Percentiles rank a stretch among this genome's conserved stretches.
Conservation (phyloP, 2,329 filamentous ascomycete species). For the Trichoderma citrinoviride region DNA sequence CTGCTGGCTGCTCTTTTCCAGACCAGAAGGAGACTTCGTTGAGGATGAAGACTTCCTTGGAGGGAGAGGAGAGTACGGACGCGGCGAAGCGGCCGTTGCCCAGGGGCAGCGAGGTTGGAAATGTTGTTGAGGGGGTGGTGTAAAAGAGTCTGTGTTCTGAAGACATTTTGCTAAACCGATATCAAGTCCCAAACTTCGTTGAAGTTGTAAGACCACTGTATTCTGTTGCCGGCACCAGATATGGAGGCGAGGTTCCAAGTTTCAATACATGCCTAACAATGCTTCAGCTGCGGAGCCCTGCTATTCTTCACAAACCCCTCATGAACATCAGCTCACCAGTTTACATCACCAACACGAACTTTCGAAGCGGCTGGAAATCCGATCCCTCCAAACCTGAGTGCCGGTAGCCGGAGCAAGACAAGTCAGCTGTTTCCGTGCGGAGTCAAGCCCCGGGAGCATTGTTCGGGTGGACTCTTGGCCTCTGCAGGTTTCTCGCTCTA, state of each 20-base stretch:
- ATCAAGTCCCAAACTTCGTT: background rate
- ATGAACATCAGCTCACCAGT: background rate
- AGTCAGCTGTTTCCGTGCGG: conserved; percentile 13
- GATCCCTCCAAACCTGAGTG: background rate
- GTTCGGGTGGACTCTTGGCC: conserved; percentile 1
- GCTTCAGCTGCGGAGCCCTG: background rate
- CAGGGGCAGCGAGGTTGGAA: conserved; percentile 18
- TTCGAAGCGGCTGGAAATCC: background rate
- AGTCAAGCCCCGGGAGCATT: conserved; percentile 2
- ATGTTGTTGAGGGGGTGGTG: conserved; percentile 8
- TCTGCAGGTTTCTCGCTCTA: background rate
- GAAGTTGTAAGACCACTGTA: background rate
- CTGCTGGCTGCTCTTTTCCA: background rate
- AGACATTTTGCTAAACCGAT: background rate
- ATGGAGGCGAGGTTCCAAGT: background rate
- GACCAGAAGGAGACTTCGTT: conserved; percentile 22
- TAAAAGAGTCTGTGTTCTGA: conserved; percentile 16
- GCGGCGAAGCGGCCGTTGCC: conserved; percentile 19
- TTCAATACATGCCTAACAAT: no score
- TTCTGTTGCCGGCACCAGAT: background rate
- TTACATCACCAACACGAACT: background rate
- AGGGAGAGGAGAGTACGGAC: conserved; percentile 15
- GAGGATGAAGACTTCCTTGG: conserved; percentile 10
- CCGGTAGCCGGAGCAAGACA: conserved; percentile 1
- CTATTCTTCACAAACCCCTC: background rate